Evolutionary conservation across 2,329 filamentous ascomycete genomes (phyloP).

Genomic region (Xenoacremonium recifei): DNA sequence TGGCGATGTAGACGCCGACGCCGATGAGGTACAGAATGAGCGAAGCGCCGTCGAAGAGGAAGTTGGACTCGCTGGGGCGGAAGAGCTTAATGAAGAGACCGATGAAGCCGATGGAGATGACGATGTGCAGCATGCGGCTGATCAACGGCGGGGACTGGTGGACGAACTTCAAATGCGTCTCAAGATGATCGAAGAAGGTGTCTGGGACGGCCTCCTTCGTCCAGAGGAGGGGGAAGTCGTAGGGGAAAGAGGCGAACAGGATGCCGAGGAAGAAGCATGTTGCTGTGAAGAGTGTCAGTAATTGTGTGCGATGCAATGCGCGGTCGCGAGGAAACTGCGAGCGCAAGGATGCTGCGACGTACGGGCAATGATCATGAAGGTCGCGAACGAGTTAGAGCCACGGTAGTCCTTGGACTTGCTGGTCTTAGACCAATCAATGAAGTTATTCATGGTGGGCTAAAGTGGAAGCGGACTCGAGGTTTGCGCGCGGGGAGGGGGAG

Average conservation of each 20-base stretch:
- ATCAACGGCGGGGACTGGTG: constrained; percentile 91
- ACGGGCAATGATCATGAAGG: constrained; percentile 96
- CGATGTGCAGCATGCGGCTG: constrained; percentile 89
- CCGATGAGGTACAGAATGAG: constrained; percentile 83
- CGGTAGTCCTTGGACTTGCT: constrained; percentile 56
- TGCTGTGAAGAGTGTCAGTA: constrained; percentile 44
- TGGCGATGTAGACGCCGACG: constrained; percentile 89
- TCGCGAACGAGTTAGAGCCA: constrained; percentile 77
- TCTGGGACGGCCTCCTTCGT: constrained; percentile 63
- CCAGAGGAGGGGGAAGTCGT: constrained; percentile 90
- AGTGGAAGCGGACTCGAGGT: background rate
- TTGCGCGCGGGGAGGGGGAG: background rate
- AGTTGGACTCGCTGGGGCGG: constrained; percentile 88
- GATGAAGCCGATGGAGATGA: constrained; percentile 80
- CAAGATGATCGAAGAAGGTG: constrained; percentile 78
- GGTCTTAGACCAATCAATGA: constrained; percentile 56
- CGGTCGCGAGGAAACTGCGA: constrained; percentile 2
- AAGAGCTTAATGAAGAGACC: constrained; percentile 95
- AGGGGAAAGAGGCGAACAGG: constrained; percentile 93
- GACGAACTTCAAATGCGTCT: constrained; percentile 86
- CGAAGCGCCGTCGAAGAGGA: constrained; percentile 87
- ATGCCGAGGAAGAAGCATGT: constrained; percentile 98
- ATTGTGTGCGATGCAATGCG: constrained; percentile 7
- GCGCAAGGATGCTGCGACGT: constrained; percentile 44
- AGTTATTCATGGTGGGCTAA: constrained; percentile 31